Conservation (phyloP, 2,329 filamentous ascomycete genomes). For the Pseudopyrenochaeta lycopersici region DNA sequence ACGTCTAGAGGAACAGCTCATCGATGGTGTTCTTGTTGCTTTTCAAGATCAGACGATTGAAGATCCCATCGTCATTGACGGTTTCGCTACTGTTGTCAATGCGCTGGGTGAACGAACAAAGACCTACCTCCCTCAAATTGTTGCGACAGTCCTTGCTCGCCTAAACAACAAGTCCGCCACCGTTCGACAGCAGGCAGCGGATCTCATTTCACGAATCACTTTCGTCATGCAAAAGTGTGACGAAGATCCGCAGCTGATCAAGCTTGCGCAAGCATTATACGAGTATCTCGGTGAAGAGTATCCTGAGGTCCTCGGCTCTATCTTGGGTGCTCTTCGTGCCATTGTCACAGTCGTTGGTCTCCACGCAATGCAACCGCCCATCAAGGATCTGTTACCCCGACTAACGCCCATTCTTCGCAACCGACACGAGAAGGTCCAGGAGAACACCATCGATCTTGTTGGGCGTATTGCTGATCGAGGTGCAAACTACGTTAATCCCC, state of each 20-base stretch:
- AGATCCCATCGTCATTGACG: slow-evolving; percentile 94
- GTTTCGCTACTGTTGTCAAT: slow-evolving; percentile 97
- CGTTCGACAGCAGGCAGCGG: slow-evolving; percentile 94
- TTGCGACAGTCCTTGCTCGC: slow-evolving; percentile 94
- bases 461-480: slow-evolving; percentile 97
- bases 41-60: slow-evolving; percentile 99
- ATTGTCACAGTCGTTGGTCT: slow-evolving; percentile 99
- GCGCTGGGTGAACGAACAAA: slow-evolving; percentile 93
- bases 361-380: slow-evolving; percentile 96
- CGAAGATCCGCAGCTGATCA: slow-evolving; percentile 94
- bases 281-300: slow-evolving; percentile 99
- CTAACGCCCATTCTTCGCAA: slow-evolving; percentile 98
- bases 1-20: slow-evolving; percentile 88
- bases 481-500: slow-evolving; percentile 93
- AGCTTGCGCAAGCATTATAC: slow-evolving; percentile 92
- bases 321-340: slow-evolving; percentile 90
- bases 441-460: slow-evolving; percentile 98
- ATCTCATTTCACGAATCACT: slow-evolving; percentile 94
- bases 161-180: slow-evolving; percentile 98
- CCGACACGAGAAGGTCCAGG: slow-evolving; percentile 98
- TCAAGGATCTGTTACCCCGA: slow-evolving; percentile 92
- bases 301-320: slow-evolving; percentile 95
- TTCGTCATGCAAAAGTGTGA: slow-evolving; percentile 99
- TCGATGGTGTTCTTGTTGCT: slow-evolving; percentile 93
- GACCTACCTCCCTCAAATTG: slow-evolving; percentile 95